A percentile compares a stretch with the other conserved stretches of the same genome.
phyloP scores from a whole-genome alignment of 805 yeast genomes.

The Saturnispora quitensis region DNA sequence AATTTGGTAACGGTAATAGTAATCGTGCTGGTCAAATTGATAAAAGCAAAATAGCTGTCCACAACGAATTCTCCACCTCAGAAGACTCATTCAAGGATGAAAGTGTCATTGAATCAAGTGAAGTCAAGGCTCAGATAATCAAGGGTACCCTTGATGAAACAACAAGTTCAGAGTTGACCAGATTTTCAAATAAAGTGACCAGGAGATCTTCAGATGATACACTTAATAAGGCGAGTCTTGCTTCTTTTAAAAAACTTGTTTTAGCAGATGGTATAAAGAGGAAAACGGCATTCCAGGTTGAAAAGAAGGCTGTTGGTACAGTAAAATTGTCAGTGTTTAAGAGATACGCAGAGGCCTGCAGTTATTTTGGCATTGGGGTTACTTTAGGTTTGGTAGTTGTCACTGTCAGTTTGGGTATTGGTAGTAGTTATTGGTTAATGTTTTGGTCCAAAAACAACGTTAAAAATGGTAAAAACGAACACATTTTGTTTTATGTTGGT shows the following conservation, averaged over 20 bases:
- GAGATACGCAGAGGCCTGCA: slow-evolving; percentile 53
- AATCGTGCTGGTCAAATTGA: not conserved
- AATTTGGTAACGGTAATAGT: slow-evolving; percentile 26
- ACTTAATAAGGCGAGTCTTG: slow-evolving; percentile 54
- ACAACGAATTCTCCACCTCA: slow-evolving; percentile 1
- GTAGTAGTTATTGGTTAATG: slow-evolving; percentile 56
- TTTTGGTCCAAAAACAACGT: slow-evolving; percentile 55
- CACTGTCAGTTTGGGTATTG: slow-evolving; percentile 25
- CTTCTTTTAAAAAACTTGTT: slow-evolving; percentile 42
- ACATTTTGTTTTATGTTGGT: slow-evolving; percentile 39
- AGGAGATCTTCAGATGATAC: slow-evolving; percentile 17
- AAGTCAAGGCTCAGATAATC: slow-evolving; percentile 8
- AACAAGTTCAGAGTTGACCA: slow-evolving; percentile 14
- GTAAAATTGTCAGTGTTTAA: slow-evolving; percentile 46
- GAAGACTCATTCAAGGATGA: slow-evolving; percentile 4
- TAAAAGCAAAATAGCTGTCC: not conserved
- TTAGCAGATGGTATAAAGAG: slow-evolving; percentile 18
- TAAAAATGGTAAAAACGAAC: slow-evolving; percentile 33
- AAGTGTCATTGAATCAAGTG: slow-evolving; percentile 7
- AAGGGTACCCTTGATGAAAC: slow-evolving; percentile 12
- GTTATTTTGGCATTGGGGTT: slow-evolving; percentile 37
- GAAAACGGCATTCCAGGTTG: slow-evolving; percentile 40
- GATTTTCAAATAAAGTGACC: slow-evolving; percentile 10
- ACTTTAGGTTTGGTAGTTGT: slow-evolving; percentile 28
- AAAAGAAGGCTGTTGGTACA: slow-evolving; percentile 49